These are phyloP conservation scores for Hypoxylon intermedium DNA, from an alignment of 495 filamentous ascomycete species.

Conservation along the genomic window DNA sequence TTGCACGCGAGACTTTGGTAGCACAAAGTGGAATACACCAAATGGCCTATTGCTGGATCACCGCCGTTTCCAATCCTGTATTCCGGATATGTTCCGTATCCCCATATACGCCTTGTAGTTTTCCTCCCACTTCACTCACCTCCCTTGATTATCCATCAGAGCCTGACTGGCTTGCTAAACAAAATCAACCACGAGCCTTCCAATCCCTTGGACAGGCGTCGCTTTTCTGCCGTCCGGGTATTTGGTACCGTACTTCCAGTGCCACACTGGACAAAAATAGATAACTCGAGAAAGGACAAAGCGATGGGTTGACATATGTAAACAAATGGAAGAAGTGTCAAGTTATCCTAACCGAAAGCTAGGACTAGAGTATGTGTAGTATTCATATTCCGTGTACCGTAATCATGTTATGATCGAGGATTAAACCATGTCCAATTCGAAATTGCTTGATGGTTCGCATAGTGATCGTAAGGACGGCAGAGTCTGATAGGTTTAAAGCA, in stretches of 20 bases:
- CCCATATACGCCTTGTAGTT: constrained; percentile 4
- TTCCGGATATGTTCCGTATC: constrained; percentile 6
- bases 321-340: constrained; percentile 4
- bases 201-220: constrained; percentile 23
- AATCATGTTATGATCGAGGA: constrained; percentile 6
- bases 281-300: constrained; percentile 29
- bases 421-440: constrained; percentile 1
- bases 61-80: constrained; percentile 15
- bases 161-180: constrained; percentile 20
- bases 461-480: neutral
- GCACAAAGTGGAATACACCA: constrained; percentile 2
- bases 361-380: constrained; percentile 1
- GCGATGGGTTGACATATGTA: constrained; percentile 13
- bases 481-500: neutral
- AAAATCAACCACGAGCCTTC: constrained; percentile 26
- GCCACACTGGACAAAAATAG: constrained; percentile 20
- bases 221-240: constrained; percentile 38
- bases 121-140: constrained; percentile 9
- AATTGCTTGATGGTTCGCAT: neutral
- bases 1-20: constrained; percentile 1
- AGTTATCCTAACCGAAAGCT: constrained; percentile 13
- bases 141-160: constrained; percentile 11
- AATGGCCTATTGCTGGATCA: constrained; percentile 5
- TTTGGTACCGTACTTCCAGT: constrained; percentile 38
- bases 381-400: constrained; percentile 18